Percentiles rank a stretch among this genome's conserved stretches.
These are phyloP conservation scores for Dioszegia hungarica DNA, from an alignment of 768 basidiomycete genomes.

Conservation along the genomic window DNA sequence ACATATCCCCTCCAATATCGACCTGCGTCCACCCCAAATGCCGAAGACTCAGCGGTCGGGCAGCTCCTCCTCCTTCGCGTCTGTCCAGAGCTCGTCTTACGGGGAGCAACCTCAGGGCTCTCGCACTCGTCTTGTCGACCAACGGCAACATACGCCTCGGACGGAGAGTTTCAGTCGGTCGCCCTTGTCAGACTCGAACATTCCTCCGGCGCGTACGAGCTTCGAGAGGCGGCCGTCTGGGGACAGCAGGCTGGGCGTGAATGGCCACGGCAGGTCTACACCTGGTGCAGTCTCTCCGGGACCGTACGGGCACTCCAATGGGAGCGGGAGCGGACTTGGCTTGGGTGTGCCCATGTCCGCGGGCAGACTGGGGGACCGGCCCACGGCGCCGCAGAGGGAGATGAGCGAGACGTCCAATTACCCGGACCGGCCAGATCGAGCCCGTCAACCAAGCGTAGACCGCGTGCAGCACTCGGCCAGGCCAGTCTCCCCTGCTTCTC, in stretches of 20 bases:
- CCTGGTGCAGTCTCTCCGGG: not conserved
- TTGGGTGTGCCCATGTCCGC: constrained; percentile 2
- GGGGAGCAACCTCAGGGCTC: not conserved
- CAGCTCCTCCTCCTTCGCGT: constrained; percentile 34
- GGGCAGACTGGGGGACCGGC: not conserved
- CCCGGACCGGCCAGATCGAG: not conserved
- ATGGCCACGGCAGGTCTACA: not conserved
- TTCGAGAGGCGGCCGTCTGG: constrained; percentile 1
- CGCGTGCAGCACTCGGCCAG: not conserved
- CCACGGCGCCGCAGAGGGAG: not conserved
- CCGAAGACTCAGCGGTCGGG: constrained; percentile 20
- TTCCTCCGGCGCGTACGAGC: constrained; percentile 2
- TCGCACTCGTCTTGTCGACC: not conserved
- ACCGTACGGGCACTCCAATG: not conserved
- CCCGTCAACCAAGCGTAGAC: not conserved
- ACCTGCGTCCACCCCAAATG: constrained; percentile 23
- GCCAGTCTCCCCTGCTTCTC: not conserved
- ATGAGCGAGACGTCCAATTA: not conserved
- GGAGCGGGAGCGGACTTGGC: constrained; percentile 10
- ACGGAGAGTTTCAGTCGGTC: constrained; percentile 4
- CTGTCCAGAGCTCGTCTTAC: constrained; percentile 15
- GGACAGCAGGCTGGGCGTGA: not conserved
- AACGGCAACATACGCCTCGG: not conserved
- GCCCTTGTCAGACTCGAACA: constrained; percentile 1
- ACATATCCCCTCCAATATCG: constrained; percentile 14